phyloP scores from a whole-genome alignment of 345 rosid species.

The Microthlaspi erraticum region DNA sequence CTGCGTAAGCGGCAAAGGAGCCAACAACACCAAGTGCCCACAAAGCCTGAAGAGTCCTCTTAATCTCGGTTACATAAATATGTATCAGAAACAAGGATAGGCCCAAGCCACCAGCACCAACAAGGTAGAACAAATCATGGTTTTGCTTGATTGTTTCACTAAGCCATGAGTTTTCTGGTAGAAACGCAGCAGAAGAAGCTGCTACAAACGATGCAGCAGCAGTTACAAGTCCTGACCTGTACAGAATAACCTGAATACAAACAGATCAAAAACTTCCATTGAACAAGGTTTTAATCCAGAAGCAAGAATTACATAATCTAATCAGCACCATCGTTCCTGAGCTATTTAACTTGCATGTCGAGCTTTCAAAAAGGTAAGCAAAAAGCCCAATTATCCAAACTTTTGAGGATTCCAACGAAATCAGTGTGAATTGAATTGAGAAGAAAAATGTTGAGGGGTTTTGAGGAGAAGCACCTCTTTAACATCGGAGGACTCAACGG shows the following conservation, averaged over 20 bases:
- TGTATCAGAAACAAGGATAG: conserved; percentile 78
- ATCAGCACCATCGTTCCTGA: neutral
- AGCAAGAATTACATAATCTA: neutral
- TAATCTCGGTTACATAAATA: conserved; percentile 89
- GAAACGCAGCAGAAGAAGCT: conserved; percentile 79
- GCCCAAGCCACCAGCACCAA: conserved; percentile 86
- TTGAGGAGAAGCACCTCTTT: conserved; percentile 60
- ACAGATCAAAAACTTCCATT: conserved; percentile 12
- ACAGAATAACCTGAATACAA: conserved; percentile 69
- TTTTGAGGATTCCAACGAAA: conserved; percentile 1
- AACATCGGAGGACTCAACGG: conserved; percentile 76
- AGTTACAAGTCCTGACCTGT: conserved; percentile 83
- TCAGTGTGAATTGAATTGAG: neutral
- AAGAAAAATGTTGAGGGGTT: neutral
- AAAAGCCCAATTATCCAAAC: neutral
- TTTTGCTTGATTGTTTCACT: conserved; percentile 62
- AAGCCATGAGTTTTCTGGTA: conserved; percentile 57
- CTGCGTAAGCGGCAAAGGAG: conserved; percentile 61
- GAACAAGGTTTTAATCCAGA: neutral
- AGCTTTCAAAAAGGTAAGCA: neutral
- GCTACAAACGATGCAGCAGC: conserved; percentile 77
- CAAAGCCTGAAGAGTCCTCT: conserved; percentile 89
- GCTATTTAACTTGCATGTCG: conserved; percentile 24
- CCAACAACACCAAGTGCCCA: conserved; percentile 86
- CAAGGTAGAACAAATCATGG: conserved; percentile 62